These are phyloP conservation scores for Escovopsis sp. DNA, from an alignment of 2,329 filamentous ascomycete genomes.

Conservation along the genomic window DNA sequence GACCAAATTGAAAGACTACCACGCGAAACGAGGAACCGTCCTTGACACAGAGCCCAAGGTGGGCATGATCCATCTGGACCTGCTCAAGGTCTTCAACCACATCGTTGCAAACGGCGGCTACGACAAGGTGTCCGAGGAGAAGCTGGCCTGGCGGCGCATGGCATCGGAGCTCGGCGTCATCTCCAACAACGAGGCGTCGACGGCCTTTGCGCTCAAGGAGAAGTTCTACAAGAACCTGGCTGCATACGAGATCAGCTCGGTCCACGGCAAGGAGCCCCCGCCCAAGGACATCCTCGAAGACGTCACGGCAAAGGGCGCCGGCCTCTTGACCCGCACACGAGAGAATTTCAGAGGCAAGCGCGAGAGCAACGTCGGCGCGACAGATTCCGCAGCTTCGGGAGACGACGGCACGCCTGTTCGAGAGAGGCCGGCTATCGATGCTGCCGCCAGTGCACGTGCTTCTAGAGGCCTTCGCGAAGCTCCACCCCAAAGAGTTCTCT, in stretches of 20 bases:
- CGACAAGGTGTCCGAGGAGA: constrained; percentile 69
- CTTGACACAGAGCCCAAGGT: constrained; percentile 74
- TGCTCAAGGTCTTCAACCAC: constrained; percentile 64
- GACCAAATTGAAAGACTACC: constrained; percentile 54
- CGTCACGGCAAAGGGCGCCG: constrained; percentile 71
- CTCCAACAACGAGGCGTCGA: constrained; percentile 62
- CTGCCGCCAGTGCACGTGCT: constrained; percentile 40
- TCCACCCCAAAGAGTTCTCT: constrained; percentile 72
- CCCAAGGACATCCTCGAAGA: constrained; percentile 81
- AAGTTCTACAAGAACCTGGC: constrained; percentile 83
- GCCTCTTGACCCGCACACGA: constrained; percentile 61
- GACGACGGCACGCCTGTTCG: constrained; percentile 45
- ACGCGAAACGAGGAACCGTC: constrained; percentile 62
- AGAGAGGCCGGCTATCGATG: constrained; percentile 35
- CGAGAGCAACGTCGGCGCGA: constrained; percentile 31
- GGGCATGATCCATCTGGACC: constrained; percentile 59
- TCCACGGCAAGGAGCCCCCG: constrained; percentile 68
- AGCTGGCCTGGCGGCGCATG: constrained; percentile 72
- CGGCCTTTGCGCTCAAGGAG: constrained; percentile 74
- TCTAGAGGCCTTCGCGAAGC: constrained; percentile 61
- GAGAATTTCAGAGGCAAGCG: constrained; percentile 53
- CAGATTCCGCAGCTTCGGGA: constrained; percentile 44
- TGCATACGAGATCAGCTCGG: constrained; percentile 69
- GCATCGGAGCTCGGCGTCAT: constrained; percentile 63
- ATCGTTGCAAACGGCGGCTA: constrained; percentile 71